Conservation (phyloP, 78 protist species). For the Dictyostelium discoideum region DNA sequence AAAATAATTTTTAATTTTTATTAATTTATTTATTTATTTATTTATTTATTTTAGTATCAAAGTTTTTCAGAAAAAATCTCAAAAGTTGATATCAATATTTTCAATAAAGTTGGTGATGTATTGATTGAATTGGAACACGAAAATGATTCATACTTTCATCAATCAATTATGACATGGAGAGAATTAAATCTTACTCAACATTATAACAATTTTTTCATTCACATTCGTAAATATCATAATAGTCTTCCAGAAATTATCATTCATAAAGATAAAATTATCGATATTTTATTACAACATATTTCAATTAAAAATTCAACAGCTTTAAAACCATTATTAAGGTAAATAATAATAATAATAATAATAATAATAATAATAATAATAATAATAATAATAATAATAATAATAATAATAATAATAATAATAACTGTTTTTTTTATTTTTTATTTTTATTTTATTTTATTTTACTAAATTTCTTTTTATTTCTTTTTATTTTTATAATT, state of each 20-base stretch:
- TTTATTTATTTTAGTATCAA: conserved; percentile 9
- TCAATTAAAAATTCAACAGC: conserved; percentile 24
- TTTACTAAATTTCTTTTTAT: too few species aligned
- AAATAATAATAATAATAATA: not conserved
- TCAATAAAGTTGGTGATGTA: conserved; percentile 46
- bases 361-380: too few species aligned
- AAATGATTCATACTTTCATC: conserved; percentile 54
- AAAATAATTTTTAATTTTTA: too few species aligned
- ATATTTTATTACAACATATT: conserved; percentile 23
- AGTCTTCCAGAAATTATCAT: conserved; percentile 40
- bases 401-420: too few species aligned
- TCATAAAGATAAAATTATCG: conserved; percentile 41
- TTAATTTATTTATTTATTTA: too few species aligned
- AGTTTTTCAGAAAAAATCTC: conserved; percentile 51
- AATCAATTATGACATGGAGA: conserved; percentile 43
- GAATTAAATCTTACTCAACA: conserved; percentile 47
- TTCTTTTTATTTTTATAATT: too few species aligned
- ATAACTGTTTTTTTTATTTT: too few species aligned
- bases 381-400: too few species aligned
- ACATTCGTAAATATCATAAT: conserved; percentile 38
- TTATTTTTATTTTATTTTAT: too few species aligned
- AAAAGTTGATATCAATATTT: conserved; percentile 60
- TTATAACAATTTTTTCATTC: not conserved
- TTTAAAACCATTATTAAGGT: conserved; percentile 56
- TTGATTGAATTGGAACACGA: conserved; percentile 57